These are phyloP conservation scores for Sonneratia alba DNA, from an alignment of 345 rosid species.

Conservation along the genomic window DNA sequence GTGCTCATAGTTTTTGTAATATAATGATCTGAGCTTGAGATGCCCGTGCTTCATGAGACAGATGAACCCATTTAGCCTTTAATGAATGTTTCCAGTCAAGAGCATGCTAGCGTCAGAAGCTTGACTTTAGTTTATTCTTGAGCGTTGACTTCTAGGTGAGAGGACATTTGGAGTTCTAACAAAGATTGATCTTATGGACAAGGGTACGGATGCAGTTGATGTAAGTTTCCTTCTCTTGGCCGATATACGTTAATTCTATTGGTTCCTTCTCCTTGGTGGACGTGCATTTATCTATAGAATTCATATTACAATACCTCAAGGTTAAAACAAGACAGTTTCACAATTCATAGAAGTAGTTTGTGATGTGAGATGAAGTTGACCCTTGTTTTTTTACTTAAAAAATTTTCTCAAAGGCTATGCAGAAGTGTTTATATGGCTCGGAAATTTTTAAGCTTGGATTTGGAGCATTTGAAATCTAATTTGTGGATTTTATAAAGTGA, in stretches of 20 bases:
- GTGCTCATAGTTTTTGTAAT: neutral
- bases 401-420: no score
- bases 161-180: slow-evolving; percentile 88
- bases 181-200: slow-evolving; percentile 90
- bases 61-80: neutral
- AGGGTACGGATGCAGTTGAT: slow-evolving; percentile 86
- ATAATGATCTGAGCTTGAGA: neutral
- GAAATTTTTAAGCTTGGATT: no score
- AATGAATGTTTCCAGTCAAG: neutral
- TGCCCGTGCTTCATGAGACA: neutral
- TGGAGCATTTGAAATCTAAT: no score
- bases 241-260: neutral
- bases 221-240: slow-evolving; percentile 38
- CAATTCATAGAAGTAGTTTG: neutral
- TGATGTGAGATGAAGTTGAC: no score
- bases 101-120: neutral
- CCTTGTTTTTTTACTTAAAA: no score
- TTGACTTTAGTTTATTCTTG: slow-evolving; percentile 10
- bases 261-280: neutral
- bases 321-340: neutral
- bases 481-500: neutral
- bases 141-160: slow-evolving; percentile 48
- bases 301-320: no score
- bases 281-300: neutral
- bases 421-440: no score